Percentiles rank a stretch among this genome's conserved stretches.
Conservation (phyloP, 202 grass and related monocot species). For the Zizania palustris region DNA sequence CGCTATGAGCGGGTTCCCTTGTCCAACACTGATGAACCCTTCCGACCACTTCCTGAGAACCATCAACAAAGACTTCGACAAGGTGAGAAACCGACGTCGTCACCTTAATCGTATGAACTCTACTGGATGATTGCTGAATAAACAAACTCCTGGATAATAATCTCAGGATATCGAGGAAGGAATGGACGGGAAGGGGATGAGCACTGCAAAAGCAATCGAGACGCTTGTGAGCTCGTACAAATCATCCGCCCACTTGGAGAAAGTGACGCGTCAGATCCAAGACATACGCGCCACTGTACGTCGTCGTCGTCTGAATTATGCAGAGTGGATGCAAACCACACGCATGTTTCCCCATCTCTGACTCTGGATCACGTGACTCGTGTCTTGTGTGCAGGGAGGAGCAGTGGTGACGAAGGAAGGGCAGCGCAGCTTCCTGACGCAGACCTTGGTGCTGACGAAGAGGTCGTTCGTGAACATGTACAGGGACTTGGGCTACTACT, state of each 20-base stretch:
- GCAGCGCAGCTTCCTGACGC: slow-evolving; percentile 71
- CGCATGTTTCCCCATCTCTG: not conserved
- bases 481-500: slow-evolving; percentile 89
- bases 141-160: not conserved
- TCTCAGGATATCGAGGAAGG: slow-evolving; percentile 61
- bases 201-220: slow-evolving; percentile 59
- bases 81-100: slow-evolving; percentile 27
- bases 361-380: too few species aligned
- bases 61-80: slow-evolving; percentile 93
- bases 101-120: not conserved
- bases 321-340: not conserved
- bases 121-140: not conserved
- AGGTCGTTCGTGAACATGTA: slow-evolving; percentile 97
- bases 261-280: slow-evolving; percentile 56
- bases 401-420: slow-evolving; percentile 55
- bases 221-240: slow-evolving; percentile 59
- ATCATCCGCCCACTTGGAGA: slow-evolving; percentile 56
- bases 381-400: slow-evolving; percentile 55
- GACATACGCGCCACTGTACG: slow-evolving; percentile 61
- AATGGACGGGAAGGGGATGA: slow-evolving; percentile 26
- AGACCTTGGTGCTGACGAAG: slow-evolving; percentile 63
- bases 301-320: not conserved
- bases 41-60: slow-evolving; percentile 85
- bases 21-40: slow-evolving; percentile 80
- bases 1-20: slow-evolving; percentile 62